Evolutionary conservation across 108 stramenopile genomes (phyloP), one percentile per base, ranked within the genome.

Genomic region (Cyclotella kingstonii): DNA sequence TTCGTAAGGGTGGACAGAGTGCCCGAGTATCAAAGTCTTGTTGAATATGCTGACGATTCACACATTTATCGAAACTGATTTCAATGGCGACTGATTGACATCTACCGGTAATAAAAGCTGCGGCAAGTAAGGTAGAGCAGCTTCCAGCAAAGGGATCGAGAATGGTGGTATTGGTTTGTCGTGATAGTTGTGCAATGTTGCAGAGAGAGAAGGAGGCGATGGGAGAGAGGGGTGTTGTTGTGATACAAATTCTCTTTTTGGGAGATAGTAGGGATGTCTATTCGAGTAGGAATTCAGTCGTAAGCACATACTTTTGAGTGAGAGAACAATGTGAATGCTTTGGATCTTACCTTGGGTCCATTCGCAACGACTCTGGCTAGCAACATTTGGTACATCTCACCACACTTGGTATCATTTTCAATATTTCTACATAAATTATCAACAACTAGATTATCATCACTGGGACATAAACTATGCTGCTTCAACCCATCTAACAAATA

Each of bases 91-190:
- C 85, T 14, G 84, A 78, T 40, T 68, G 73, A 31, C 70, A 64
- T 28, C 64, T 43, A 18, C 57, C 51, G 46, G 78, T 81, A 53
- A 89, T 89, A 67, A 83, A 83, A 11, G 89, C 73, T 14, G 89
- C 82, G 1, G 93, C 89, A 47, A 94, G 70, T 42, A 94, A 63
- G 9, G 80, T 91, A 8, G 89, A 64, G 44, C 89, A 84, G 4
- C 81, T 83, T 22, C 93, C 93, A 42, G 82, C 82, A 70, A 84
- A 94, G 0, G 89, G 86, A 81, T 94, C 93, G 53, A 94, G 55
- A 6, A 94, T 71, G 22, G 54, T 63, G n/a, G 55, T 51, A n/a
- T 54, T 39, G 27, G 63, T 56, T 8, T 56, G 41, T 19, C 54
- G 54, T 5, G 29, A 61, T 5, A 66, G 31, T 51, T 60, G 75